A percentile compares a stretch with the other conserved stretches of the same genome.
Evolutionary conservation across 345 rosid species (phyloP).

Genomic region (Lepidium aucheri): DNA sequence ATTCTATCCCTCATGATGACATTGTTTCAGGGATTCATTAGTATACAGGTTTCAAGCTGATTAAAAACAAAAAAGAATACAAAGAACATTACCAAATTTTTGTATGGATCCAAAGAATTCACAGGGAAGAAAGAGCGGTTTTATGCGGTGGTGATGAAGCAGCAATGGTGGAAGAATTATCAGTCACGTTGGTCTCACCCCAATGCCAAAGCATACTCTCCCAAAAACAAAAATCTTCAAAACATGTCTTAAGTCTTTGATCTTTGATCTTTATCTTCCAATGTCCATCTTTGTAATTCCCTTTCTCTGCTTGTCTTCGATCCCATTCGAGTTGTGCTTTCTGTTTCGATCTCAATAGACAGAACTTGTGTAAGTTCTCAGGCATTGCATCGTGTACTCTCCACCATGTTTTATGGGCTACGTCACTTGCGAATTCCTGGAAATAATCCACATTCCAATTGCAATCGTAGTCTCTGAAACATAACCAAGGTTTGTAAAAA

Average conservation of each 20-base stretch:
- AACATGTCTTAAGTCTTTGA: slow-evolving; percentile 53
- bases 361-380: slow-evolving; percentile 54
- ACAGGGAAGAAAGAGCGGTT: slow-evolving; percentile 31
- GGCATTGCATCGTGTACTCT: slow-evolving; percentile 86
- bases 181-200: slow-evolving; percentile 74
- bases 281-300: slow-evolving; percentile 65
- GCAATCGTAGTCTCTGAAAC: slow-evolving; percentile 90
- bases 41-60: not conserved
- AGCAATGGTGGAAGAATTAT: slow-evolving; percentile 36
- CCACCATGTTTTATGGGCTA: slow-evolving; percentile 83
- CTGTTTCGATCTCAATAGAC: slow-evolving; percentile 66
- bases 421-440: slow-evolving; percentile 74
- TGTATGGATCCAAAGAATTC: slow-evolving; percentile 7
- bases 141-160: slow-evolving; percentile 18
- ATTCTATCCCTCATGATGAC: not conserved
- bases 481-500: slow-evolving; percentile 68
- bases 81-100: not conserved
- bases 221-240: slow-evolving; percentile 73
- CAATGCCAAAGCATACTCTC: slow-evolving; percentile 90
- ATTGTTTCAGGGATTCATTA: not conserved
- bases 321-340: slow-evolving; percentile 91
- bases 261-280: slow-evolving; percentile 78
- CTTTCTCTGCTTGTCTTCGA: slow-evolving; percentile 77
- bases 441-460: slow-evolving; percentile 84
- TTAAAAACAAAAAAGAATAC: not conserved